Conservation (phyloP, 2,329 filamentous ascomycete genomes). For the Talaromyces marneffei region DNA sequence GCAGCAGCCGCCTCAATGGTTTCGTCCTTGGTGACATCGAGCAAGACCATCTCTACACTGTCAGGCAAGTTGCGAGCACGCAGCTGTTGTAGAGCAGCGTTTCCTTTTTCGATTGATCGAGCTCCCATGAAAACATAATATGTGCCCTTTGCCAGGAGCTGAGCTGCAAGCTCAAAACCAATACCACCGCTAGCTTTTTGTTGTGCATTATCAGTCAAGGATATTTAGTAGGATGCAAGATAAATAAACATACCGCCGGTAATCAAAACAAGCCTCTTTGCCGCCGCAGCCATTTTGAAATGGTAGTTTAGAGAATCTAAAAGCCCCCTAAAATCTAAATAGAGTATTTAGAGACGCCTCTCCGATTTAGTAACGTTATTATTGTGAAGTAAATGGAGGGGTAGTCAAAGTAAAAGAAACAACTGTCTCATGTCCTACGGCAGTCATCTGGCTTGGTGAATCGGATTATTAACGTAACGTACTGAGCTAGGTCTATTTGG, state of each 20-base stretch:
- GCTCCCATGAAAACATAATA: conserved; percentile 35
- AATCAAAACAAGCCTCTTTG: conserved; percentile 2
- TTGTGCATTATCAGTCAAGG: background rate
- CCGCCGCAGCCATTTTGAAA: background rate
- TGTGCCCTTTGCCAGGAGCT: conserved; percentile 24
- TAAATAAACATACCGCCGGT: background rate
- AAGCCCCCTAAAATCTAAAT: background rate
- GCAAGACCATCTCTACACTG: conserved; percentile 19
- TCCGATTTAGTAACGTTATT: background rate
- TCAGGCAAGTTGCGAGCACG: conserved; percentile 22
- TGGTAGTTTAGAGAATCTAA: background rate
- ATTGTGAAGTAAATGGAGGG: background rate
- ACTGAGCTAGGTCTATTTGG: background rate
- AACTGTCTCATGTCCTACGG: background rate
- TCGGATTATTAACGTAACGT: background rate
- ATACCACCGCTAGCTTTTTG: conserved; percentile 18
- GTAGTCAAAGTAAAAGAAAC: background rate
- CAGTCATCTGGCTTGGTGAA: background rate
- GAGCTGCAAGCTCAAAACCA: conserved; percentile 28
- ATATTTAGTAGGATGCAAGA: background rate
- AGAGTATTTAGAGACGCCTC: background rate
- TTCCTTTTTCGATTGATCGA: conserved; percentile 28
- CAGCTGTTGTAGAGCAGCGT: conserved; percentile 27
- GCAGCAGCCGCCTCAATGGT: conserved; percentile 24
- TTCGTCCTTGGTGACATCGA: conserved; percentile 29